These are phyloP conservation scores for Exidia glandulosa DNA, from an alignment of 768 basidiomycete genomes.

Conservation along the genomic window DNA sequence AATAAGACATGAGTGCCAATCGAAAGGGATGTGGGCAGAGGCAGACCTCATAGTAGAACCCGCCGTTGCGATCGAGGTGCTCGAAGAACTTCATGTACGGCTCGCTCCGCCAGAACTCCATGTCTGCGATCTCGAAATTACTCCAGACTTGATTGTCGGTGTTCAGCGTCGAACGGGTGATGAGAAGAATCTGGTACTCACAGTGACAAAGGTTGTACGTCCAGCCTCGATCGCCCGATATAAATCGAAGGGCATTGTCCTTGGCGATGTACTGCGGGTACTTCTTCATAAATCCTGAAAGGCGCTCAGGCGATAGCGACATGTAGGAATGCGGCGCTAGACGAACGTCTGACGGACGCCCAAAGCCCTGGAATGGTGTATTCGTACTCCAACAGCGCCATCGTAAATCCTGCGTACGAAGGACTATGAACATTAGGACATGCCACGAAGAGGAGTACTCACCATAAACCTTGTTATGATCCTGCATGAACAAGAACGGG, in stretches of 20 bases:
- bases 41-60: slow-evolving; percentile 85
- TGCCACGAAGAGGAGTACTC: neutral
- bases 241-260: slow-evolving; percentile 60
- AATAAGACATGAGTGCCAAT: neutral
- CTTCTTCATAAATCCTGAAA: slow-evolving; percentile 52
- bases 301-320: no score
- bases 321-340: no score
- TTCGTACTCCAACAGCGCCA: slow-evolving; percentile 67
- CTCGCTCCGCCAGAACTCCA: slow-evolving; percentile 77
- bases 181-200: slow-evolving; percentile 16
- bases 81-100: slow-evolving; percentile 79
- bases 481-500: slow-evolving; percentile 73
- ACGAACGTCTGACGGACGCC: slow-evolving; percentile 57
- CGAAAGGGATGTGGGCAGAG: slow-evolving; percentile 9
- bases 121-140: slow-evolving; percentile 84
- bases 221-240: slow-evolving; percentile 64
- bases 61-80: slow-evolving; percentile 65
- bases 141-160: slow-evolving; percentile 59
- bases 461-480: slow-evolving; percentile 78
- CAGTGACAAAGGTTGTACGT: slow-evolving; percentile 72
- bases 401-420: slow-evolving; percentile 50
- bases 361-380: slow-evolving; percentile 76
- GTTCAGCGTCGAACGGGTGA: neutral
- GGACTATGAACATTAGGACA: neutral
- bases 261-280: slow-evolving; percentile 51